Conservation (phyloP, 192 early-diverging fungal genomes). For the Rhizophagus clarus region DNA sequence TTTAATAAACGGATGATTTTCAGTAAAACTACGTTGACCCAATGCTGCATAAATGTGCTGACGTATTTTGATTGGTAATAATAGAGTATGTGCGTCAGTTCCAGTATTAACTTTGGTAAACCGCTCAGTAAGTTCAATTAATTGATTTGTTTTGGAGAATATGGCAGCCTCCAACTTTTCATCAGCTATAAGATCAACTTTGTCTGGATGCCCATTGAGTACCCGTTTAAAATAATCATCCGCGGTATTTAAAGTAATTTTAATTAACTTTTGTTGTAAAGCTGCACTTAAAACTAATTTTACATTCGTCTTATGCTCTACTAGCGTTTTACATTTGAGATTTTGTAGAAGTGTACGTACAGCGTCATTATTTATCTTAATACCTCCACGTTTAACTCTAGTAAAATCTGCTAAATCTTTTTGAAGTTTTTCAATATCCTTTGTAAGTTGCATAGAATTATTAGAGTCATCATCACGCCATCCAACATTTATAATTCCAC, state of each 20-base stretch:
- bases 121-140: neutral
- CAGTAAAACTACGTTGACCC: neutral
- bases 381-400: neutral
- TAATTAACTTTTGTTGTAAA: conserved; percentile 10
- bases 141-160: neutral
- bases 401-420: neutral
- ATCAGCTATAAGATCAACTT: neutral
- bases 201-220: neutral
- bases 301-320: neutral
- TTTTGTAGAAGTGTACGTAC: neutral
- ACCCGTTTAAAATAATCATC: neutral
- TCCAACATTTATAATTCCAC: neutral
- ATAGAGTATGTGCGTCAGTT: neutral
- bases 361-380: neutral
- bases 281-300: conserved; percentile 19
- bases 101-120: neutral
- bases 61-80: conserved; percentile 20
- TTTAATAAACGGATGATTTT: conserved; percentile 8
- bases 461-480: conserved; percentile 22
- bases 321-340: conserved; percentile 4
- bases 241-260: neutral
- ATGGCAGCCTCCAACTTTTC: conserved; percentile 4
- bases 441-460: neutral
- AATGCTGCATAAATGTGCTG: conserved; percentile 14
- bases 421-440: conserved; percentile 20